These are phyloP conservation scores for Anethum foeniculum DNA, from an alignment of 140 eudicot species.

Conservation along the genomic window DNA sequence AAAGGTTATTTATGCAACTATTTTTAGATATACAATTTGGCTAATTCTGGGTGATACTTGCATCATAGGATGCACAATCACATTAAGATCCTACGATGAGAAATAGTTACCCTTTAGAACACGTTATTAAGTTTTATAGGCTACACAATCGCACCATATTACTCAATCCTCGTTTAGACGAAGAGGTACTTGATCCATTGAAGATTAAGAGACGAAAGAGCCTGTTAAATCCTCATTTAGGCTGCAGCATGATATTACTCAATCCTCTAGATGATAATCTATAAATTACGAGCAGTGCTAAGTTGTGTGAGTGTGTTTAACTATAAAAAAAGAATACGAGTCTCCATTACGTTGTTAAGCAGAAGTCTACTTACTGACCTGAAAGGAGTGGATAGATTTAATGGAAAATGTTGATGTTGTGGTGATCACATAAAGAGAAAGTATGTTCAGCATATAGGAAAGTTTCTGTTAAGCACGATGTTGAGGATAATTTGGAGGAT, in stretches of 20 bases:
- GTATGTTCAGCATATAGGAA: not conserved
- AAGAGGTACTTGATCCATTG: slow-evolving; percentile 69
- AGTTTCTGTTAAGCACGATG: not conserved
- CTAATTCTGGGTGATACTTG: not conserved
- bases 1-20: not conserved
- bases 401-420: not conserved
- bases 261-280: slow-evolving; percentile 10
- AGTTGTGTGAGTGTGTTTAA: too few species aligned
- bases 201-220: slow-evolving; percentile 41
- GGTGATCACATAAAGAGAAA: not conserved
- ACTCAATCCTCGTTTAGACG: too few species aligned
- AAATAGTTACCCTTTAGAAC: not conserved
- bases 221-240: slow-evolving; percentile 27
- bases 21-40: not conserved
- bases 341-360: not conserved
- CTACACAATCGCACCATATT: not conserved
- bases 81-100: slow-evolving; percentile 61
- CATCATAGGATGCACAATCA: too few species aligned
- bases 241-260: slow-evolving; percentile 18
- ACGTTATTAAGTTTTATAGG: not conserved
- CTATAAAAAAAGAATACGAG: too few species aligned
- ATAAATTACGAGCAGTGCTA: not conserved
- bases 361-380: not conserved
- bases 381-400: not conserved
- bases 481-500: not conserved